Percentiles rank a stretch among this genome's conserved stretches.
Conservation (phyloP, 2,329 filamentous ascomycete species). For the Tolypocladium album region DNA sequence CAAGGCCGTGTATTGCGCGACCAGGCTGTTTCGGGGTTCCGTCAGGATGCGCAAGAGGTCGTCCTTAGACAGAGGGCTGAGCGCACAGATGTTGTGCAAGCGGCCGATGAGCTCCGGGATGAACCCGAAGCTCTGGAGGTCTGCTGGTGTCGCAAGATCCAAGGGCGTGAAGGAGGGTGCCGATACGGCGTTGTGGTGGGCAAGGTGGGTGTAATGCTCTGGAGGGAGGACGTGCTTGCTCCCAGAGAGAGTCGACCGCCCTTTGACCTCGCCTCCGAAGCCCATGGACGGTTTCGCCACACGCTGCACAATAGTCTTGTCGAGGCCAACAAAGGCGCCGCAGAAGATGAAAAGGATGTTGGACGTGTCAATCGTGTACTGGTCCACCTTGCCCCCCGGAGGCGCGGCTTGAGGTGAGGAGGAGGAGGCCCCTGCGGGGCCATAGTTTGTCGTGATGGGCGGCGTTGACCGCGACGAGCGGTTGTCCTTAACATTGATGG, state of each 20-base stretch:
- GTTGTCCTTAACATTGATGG: constrained; percentile 78
- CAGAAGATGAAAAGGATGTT: constrained; percentile 98
- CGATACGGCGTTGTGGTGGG: constrained; percentile 36
- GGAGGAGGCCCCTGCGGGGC: constrained; percentile 29
- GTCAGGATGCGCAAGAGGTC: constrained; percentile 80
- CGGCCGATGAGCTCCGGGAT: constrained; percentile 96
- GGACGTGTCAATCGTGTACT: constrained; percentile 75
- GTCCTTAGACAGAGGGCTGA: constrained; percentile 59
- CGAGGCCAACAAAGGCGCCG: constrained; percentile 85
- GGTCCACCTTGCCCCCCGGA: constrained; percentile 42
- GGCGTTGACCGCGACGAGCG: constrained; percentile 43
- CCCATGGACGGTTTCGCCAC: constrained; percentile 79
- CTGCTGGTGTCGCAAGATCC: constrained; percentile 62
- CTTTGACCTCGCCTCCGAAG: constrained; percentile 74
- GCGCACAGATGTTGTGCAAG: constrained; percentile 78
- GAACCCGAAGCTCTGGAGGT: constrained; percentile 78
- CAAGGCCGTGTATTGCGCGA: constrained; percentile 80
- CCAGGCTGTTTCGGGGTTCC: constrained; percentile 79
- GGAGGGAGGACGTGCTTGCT: constrained; percentile 53
- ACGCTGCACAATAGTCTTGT: constrained; percentile 79
- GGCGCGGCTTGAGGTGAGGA: constrained; percentile 35
- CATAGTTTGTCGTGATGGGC: constrained; percentile 43
- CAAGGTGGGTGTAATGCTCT: constrained; percentile 44
- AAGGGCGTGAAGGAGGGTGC: constrained; percentile 42
- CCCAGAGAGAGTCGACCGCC: constrained; percentile 35